A percentile compares a stretch with the other conserved stretches of the same genome.
phyloP scores from a whole-genome alignment of 306 rosid genomes.

The Trifolium repens region DNA sequence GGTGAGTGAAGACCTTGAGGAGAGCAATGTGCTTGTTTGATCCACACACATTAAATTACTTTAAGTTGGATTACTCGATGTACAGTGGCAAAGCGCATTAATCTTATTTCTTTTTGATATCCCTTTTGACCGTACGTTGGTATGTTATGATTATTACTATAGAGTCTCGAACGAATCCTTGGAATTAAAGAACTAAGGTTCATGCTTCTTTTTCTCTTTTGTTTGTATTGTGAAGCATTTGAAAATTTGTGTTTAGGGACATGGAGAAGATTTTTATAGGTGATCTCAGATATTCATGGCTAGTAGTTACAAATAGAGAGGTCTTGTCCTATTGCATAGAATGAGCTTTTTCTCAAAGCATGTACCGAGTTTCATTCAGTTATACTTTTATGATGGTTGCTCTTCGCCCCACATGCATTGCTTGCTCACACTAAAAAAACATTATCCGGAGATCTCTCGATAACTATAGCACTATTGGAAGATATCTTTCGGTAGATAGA shows the following conservation, averaged over 20 bases:
- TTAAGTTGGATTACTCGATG: constrained; percentile 51
- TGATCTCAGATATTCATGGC: background rate
- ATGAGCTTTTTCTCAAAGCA: constrained; percentile 28
- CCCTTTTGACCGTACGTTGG: constrained; percentile 11
- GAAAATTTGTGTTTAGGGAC: background rate
- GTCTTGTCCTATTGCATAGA: constrained; percentile 20
- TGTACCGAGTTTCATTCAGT: constrained; percentile 22
- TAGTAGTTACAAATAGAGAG: background rate
- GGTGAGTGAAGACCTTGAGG: constrained; percentile 49
- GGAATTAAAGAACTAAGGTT: constrained; percentile 28
- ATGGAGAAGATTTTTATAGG: background rate
- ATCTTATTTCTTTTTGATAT: background rate
- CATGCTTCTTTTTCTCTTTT: constrained; percentile 15
- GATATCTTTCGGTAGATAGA: too few species aligned
- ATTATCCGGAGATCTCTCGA: too few species aligned
- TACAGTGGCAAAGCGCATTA: constrained; percentile 42
- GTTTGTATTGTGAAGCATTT: constrained; percentile 25
- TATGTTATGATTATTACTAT: constrained; percentile 4
- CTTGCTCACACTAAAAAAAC: too few species aligned
- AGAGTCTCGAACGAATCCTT: constrained; percentile 32
- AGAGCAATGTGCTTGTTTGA: constrained; percentile 48
- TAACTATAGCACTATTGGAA: too few species aligned
- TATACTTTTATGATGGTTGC: background rate
- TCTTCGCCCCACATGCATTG: too few species aligned
- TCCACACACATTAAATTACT: constrained; percentile 40